Evolutionary conservation across 1,284 basidiomycete species (phyloP).

Genomic region (Pisolithus thermaeus): DNA sequence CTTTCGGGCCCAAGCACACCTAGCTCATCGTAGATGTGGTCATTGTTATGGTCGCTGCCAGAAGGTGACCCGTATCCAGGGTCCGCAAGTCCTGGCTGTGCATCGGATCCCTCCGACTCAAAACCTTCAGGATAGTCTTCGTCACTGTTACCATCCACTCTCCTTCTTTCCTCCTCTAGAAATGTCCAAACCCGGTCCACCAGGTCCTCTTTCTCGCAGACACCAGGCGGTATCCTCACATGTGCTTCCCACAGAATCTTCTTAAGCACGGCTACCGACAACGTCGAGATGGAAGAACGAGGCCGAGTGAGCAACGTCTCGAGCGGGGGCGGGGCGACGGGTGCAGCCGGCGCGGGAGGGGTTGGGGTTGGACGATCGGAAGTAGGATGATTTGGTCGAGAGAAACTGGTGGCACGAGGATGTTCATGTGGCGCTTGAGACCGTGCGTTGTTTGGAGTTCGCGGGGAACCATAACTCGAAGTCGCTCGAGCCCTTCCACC

Average conservation of each 20-base stretch:
- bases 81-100: no score
- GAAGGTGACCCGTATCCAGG: no score
- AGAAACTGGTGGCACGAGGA: slow-evolving; percentile 11
- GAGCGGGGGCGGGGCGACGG: slow-evolving; percentile 38
- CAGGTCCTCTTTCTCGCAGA: slow-evolving; percentile 71
- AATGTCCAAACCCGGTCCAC: slow-evolving; percentile 62
- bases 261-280: slow-evolving; percentile 68
- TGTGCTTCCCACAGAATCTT: slow-evolving; percentile 71
- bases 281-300: slow-evolving; percentile 44
- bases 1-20: no score
- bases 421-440: slow-evolving; percentile 16
- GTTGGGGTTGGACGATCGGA: slow-evolving; percentile 25
- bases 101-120: slow-evolving; percentile 8
- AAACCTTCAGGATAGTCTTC: slow-evolving; percentile 12
- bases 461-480: slow-evolving; percentile 11
- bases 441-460: slow-evolving; percentile 10
- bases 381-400: slow-evolving; percentile 1
- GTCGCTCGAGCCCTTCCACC: slow-evolving; percentile 16
- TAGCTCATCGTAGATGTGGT: no score
- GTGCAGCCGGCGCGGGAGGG: slow-evolving; percentile 9
- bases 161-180: slow-evolving; percentile 58
- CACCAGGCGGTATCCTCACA: slow-evolving; percentile 41
- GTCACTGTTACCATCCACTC: slow-evolving; percentile 31
- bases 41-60: no score
- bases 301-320: slow-evolving; percentile 63